Base-by-base conservation (phyloP, 2,329 filamentous ascomycete species). In the Clonostachys rhizophaga region DNA sequence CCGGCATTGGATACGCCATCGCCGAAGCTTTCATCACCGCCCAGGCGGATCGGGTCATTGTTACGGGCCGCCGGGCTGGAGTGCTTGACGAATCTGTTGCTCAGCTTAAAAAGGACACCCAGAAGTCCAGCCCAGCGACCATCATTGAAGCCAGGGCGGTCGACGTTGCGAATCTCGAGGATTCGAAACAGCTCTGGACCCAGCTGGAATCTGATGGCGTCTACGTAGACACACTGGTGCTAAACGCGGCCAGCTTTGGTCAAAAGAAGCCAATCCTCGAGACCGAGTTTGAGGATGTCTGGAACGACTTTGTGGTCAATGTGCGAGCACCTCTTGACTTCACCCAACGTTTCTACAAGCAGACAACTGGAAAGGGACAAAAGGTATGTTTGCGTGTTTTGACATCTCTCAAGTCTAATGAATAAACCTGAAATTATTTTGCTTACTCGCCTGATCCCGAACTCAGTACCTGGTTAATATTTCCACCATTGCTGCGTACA, bases 1-100 rank as follows among this genome's bases (percentile, higher is more conserved):
- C 66, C 20, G 68, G 68, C 6, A 68, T 71, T 35, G 67, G 68
- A 1, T 68, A 65, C 34, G 66, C 67, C 12, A 55, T 60, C 7
- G 60, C 61, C 0, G 58, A 60, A 10, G 67, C 43, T 14, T 54
- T 43, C 43, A 18, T 47, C 40, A 34, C 33, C 8, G 40, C 47
- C 16, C 47, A 49, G 4, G 53, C 53, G 10, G 9, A 35, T 13
- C 17, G 16, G 5, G 36, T 40, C 36, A 34, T 40, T 34, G 16
- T 46, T 11, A 9, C 34, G 11, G 44, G 44, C 35, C 35, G 44
- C 36, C 33, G 43, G 16, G 16, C 18, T 42, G 40, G 18, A 17
- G 40, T 42, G 16, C 16, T 42, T 13, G 13, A 9, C 2, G 40
- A 17, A 13, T 8, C 40, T 20, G n/a, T 20, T 20, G 13, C 40